Base-by-base conservation (phyloP, 352 stramenopile species). In the Thalassiosira exigua region DNA sequence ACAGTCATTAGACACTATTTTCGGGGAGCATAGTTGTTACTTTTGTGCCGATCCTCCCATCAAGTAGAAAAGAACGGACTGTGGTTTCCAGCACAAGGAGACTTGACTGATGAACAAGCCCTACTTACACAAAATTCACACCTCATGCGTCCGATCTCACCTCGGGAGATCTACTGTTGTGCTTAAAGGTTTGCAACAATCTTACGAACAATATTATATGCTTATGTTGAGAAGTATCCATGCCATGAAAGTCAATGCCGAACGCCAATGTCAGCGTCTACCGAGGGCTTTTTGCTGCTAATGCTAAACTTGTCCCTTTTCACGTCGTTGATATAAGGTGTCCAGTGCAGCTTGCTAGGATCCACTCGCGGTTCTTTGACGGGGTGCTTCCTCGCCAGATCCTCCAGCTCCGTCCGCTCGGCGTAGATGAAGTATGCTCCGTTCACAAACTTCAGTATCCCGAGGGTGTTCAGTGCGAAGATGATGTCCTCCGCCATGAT, bases 401-500 rank as follows among this genome's bases (percentile, higher is more conserved):
- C 79, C 48, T 88, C 65, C 32, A 97, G 71, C 19, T 95, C 51
- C 26, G 69, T 82, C 56, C 78, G 64, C 52, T 94, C 86, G 3
- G 91, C 87, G 26, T 89, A 84, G 60, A 97, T 92, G 62, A 96
- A 94, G 76, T 96, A 95, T 5, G 94, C 82, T 0, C 92, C 92
- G 67, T 94, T 93, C 41, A 94, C 90, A 66, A 95, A 95, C 69
- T 95, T 94, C 7, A 95, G 60, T 19, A 95, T 84, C 26, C 90
- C 89, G n/a, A 96, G 69, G 4, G 66, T 81, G 75, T 94, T 94
- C 57, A 96, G 75, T 7, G 92, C 95, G 62, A 95, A 94, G 24
- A 96, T 91, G 32, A 97, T 94, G 82, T 97, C 94, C 70, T 96
- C 93, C 14, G 92, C 85, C 80, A 96, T 94, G 41, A 97, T 96